Evolutionary conservation across 805 yeast species (phyloP).

Genomic region (Metschnikowia vanudenii): DNA sequence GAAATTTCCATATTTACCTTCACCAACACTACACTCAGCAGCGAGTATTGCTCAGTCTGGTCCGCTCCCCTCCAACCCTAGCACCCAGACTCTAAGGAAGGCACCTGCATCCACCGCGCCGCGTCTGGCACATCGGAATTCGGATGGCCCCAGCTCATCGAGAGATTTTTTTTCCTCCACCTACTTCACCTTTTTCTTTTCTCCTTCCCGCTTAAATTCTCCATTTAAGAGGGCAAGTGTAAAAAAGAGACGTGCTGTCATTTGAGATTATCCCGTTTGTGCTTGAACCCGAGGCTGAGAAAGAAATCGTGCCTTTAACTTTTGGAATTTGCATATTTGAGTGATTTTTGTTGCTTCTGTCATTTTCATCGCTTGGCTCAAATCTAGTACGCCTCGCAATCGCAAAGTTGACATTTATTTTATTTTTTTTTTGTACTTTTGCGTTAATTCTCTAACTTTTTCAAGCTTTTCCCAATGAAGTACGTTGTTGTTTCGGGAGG

Average conservation of each 20-base stretch:
- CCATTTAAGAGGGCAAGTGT: conserved; percentile 43
- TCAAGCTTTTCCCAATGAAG: conserved; percentile 57
- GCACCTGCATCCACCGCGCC: conserved; percentile 4
- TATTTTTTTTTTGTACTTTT: background rate
- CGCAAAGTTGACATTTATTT: too few species aligned
- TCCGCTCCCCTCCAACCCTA: too few species aligned
- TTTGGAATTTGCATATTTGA: too few species aligned
- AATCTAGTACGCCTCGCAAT: too few species aligned
- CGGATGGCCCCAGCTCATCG: conserved; percentile 10
- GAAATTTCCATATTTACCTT: too few species aligned
- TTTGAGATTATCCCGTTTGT: background rate
- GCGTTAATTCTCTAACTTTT: background rate
- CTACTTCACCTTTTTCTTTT: conserved; percentile 15
- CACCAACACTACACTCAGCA: too few species aligned
- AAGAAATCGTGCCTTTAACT: too few species aligned
- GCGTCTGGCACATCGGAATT: conserved; percentile 8
- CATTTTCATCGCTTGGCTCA: too few species aligned
- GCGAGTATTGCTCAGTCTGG: too few species aligned
- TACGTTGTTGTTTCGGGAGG: conserved; percentile 99
- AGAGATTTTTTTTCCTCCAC: conserved; percentile 3
- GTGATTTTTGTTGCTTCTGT: too few species aligned
- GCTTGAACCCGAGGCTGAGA: too few species aligned
- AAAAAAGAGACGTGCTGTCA: conserved; percentile 3
- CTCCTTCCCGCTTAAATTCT: conserved; percentile 46
- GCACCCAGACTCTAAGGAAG: too few species aligned